These are phyloP conservation scores for Solioccasus polychromus DNA, from an alignment of 768 basidiomycete genomes.

Conservation along the genomic window DNA sequence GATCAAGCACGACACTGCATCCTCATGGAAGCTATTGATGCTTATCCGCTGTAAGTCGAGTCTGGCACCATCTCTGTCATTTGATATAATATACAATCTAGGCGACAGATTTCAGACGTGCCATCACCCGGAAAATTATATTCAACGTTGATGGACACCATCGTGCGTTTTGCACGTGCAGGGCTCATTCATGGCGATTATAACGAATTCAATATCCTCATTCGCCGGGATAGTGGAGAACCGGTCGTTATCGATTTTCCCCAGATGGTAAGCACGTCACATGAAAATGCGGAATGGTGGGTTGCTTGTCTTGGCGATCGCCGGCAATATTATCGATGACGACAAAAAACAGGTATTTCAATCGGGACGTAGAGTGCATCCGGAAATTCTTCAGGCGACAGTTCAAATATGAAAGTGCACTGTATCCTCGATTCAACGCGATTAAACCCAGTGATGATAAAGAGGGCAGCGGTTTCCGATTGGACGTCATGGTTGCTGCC, in stretches of 20 bases:
- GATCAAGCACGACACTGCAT: constrained; percentile 95
- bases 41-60: constrained; percentile 79
- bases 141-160: constrained; percentile 89
- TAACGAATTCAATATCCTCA: constrained; percentile 99
- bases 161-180: constrained; percentile 88
- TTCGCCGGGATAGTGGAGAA: constrained; percentile 69
- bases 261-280: constrained; percentile 98
- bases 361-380: constrained; percentile 97
- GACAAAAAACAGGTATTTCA: constrained; percentile 79
- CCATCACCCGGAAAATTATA: constrained; percentile 88
- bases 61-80: not conserved
- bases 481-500: constrained; percentile 91
- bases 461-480: constrained; percentile 56
- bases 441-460: constrained; percentile 28
- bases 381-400: constrained; percentile 87
- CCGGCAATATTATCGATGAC: constrained; percentile 7
- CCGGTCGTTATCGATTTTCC: constrained; percentile 98
- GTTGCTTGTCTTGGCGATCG: constrained; percentile 24
- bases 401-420: constrained; percentile 87
- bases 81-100: constrained; percentile 28
- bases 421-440: constrained; percentile 81
- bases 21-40: constrained; percentile 94
- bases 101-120: constrained; percentile 83
- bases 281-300: constrained; percentile 95
- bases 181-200: constrained; percentile 99